Evolutionary conservation across 129 eudicot genomes (phyloP).

Genomic region (Solidago caesia): DNA sequence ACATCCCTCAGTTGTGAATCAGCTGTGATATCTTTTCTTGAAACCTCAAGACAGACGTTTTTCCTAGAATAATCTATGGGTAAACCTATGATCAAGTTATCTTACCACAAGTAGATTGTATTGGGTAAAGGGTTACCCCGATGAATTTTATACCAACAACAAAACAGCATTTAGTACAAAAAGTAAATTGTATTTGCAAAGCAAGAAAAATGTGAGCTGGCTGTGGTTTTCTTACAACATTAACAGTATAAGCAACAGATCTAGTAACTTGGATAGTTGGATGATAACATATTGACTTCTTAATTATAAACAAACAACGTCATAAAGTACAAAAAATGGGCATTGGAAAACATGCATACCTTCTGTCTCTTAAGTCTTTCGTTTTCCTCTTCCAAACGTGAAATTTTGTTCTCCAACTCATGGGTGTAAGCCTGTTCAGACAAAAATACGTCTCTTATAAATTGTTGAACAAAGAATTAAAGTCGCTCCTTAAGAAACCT

Average conservation of each 20-base stretch:
- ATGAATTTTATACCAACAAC: too few species aligned
- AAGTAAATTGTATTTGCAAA: not conserved
- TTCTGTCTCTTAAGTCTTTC: slow-evolving; percentile 81
- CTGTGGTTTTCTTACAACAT: too few species aligned
- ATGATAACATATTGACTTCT: not conserved
- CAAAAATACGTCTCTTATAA: not conserved
- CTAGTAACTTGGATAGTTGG: not conserved
- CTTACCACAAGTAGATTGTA: not conserved
- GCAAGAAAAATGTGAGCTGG: not conserved
- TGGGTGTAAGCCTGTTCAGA: slow-evolving; percentile 84
- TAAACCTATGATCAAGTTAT: not conserved
- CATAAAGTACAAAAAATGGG: slow-evolving; percentile 7
- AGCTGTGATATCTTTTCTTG: slow-evolving; percentile 17
- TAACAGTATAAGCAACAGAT: too few species aligned
- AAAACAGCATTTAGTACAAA: not conserved
- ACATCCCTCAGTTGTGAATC: not conserved
- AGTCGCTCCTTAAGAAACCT: slow-evolving; percentile 5
- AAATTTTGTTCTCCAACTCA: slow-evolving; percentile 92
- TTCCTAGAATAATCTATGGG: not conserved
- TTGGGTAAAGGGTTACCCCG: too few species aligned
- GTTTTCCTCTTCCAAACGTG: slow-evolving; percentile 93
- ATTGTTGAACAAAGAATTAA: slow-evolving; percentile 7
- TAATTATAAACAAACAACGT: not conserved
- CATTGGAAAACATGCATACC: slow-evolving; percentile 39
- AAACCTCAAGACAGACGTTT: slow-evolving; percentile 8